Base-by-base conservation (phyloP, 148 eudicot species). In the Heliosperma pusillum region DNA sequence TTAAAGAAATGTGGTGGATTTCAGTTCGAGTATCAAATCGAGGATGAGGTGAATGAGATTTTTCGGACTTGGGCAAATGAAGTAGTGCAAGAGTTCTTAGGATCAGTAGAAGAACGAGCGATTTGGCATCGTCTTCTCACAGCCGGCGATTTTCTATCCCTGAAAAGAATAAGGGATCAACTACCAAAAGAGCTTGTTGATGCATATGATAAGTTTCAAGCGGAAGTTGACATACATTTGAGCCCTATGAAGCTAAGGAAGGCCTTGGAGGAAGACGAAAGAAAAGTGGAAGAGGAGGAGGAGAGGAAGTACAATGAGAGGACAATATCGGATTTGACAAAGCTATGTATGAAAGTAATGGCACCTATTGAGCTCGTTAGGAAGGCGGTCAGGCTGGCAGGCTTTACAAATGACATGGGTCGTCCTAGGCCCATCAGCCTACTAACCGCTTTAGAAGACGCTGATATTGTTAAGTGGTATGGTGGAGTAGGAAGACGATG, bases 371-470 rank as follows among this genome's bases (percentile, higher is more conserved):
- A 86, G 70, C 88, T 88, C 45, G 70, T 92, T 27, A 80, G 88
- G 53, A 90, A 88, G 82, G 89, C 97, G 19, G 91, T 95, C 16
- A 88, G 81, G 76, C 50, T 86, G 50, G 93, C 79, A 13, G 97
- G 98, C 17, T 89, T 95, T 77, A 95, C 97, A 47, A 92, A 95
- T 69, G 78, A 83, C 69, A 87, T 95, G 96, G 98, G 98, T 45
- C 96, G 97, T 11, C 98, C 98, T 5, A 90, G 96, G 77, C 96
- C 98, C 1, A 86, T 95, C 21, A 77, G 77, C 61, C 72, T 78
- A 27, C 92, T 95, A 52, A 81, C 72, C 79, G 87, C 87, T 71
- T 89, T 92, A 52, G 97, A 94, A 81, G 98, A 94, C 73, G 74
- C 75, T 22, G 90, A 92, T 71, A 88, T 94, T 17, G 79, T 94